phyloP scores from a whole-genome alignment of 805 yeast genomes.

The Candida sanyiensis region DNA sequence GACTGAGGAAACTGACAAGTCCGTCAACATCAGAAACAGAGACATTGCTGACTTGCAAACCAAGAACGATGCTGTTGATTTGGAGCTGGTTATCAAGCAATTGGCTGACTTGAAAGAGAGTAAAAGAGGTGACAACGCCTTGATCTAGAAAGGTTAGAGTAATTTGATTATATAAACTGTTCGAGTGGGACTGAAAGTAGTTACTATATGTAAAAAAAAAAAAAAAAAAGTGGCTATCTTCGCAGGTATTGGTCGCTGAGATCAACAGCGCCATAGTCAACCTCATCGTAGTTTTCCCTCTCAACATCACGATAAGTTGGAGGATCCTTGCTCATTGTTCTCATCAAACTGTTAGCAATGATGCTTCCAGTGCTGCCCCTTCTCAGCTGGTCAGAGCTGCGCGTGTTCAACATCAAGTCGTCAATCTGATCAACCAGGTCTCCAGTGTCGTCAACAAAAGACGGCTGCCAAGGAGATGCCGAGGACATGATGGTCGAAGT shows the following conservation, averaged over 20 bases:
- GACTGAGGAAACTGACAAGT: conserved; percentile 70
- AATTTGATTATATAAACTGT: no score
- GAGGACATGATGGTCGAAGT: conserved; percentile 15
- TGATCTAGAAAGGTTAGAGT: no score
- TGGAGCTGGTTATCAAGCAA: conserved; percentile 67
- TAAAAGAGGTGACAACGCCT: conserved; percentile 66
- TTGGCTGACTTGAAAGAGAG: conserved; percentile 62
- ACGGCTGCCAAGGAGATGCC: background rate
- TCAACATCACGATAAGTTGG: conserved; percentile 30
- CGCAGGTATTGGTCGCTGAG: conserved; percentile 18
- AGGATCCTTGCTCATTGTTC: conserved; percentile 20
- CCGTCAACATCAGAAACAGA: conserved; percentile 95
- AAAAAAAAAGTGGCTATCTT: background rate
- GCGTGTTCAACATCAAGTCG: conserved; percentile 4
- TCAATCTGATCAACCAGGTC: conserved; percentile 16
- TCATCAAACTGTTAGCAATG: conserved; percentile 4
- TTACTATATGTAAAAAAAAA: no score
- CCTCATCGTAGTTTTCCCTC: conserved; percentile 2
- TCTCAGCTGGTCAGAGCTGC: conserved; percentile 3
- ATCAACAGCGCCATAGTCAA: conserved; percentile 15
- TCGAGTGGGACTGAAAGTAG: no score
- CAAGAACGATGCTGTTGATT: conserved; percentile 76
- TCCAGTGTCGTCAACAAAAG: conserved; percentile 18
- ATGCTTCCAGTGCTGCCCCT: conserved; percentile 8
- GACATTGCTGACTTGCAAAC: conserved; percentile 90